A percentile compares a stretch with the other conserved stretches of the same genome.
phyloP scores from a whole-genome alignment of 1,284 basidiomycete genomes.

The Apiotrichum akiyoshidainum region DNA sequence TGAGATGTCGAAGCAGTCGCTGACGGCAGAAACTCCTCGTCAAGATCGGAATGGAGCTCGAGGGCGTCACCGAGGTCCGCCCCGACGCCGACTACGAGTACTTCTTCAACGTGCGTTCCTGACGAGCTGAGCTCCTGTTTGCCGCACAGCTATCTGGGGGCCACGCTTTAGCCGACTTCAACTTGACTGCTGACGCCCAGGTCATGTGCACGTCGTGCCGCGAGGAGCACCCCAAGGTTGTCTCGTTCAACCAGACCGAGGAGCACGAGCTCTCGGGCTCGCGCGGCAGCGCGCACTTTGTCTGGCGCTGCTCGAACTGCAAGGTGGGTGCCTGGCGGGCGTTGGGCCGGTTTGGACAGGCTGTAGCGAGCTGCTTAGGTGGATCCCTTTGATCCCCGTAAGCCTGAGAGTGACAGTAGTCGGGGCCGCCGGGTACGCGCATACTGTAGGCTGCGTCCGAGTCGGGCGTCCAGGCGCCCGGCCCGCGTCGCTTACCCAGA shows the following conservation, averaged over 20 bases:
- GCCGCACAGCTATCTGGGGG: not conserved
- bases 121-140: not conserved
- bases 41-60: slow-evolving; percentile 48
- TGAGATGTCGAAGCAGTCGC: not conserved
- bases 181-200: slow-evolving; percentile 17
- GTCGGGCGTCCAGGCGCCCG: too few species aligned
- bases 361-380: too few species aligned
- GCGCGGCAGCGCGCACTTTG: slow-evolving; percentile 48
- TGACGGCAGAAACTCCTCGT: slow-evolving; percentile 46
- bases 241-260: slow-evolving; percentile 43
- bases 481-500: too few species aligned
- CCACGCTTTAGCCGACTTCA: too few species aligned
- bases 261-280: slow-evolving; percentile 49
- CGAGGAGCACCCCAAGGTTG: slow-evolving; percentile 47
- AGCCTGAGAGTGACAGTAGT: too few species aligned
- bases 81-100: slow-evolving; percentile 48
- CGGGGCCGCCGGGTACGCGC: too few species aligned
- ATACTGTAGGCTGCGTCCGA: too few species aligned
- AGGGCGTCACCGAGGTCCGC: slow-evolving; percentile 45
- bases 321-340: slow-evolving; percentile 35
- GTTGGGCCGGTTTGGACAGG: not conserved
- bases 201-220: slow-evolving; percentile 47
- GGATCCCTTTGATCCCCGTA: too few species aligned
- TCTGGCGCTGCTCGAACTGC: slow-evolving; percentile 49
- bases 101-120: slow-evolving; percentile 42